A percentile compares a stretch with the other conserved stretches of the same genome.
Conservation (phyloP, 257 asterid genomes). For the Solanum lignicaule region DNA sequence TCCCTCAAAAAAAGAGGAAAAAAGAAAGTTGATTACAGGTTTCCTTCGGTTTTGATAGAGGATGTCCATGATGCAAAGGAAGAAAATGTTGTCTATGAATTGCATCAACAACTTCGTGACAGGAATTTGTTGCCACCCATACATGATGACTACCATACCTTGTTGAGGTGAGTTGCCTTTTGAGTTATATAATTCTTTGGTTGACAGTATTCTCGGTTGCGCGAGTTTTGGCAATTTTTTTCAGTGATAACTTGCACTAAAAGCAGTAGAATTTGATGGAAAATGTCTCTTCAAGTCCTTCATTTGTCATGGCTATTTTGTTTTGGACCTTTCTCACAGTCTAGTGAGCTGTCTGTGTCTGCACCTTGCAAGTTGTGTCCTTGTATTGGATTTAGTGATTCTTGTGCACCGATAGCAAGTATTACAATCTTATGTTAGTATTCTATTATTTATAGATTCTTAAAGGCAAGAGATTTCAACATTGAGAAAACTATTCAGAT, state of each 20-base stretch:
- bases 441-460: constrained; percentile 34
- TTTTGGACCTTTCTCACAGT: neutral
- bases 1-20: constrained; percentile 80
- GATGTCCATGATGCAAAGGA: constrained; percentile 76
- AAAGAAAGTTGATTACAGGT: constrained; percentile 76
- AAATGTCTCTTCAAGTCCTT: neutral
- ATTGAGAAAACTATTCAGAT: constrained; percentile 53
- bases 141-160: constrained; percentile 79
- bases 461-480: constrained; percentile 81
- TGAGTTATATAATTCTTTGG: neutral
- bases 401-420: neutral
- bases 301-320: neutral
- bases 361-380: neutral
- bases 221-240: neutral
- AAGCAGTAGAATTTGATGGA: neutral
- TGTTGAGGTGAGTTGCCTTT: constrained; percentile 51
- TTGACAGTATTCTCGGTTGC: neutral
- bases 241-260: neutral
- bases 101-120: constrained; percentile 57
- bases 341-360: neutral
- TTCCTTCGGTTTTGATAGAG: constrained; percentile 69
- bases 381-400: neutral
- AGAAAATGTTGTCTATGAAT: constrained; percentile 62
- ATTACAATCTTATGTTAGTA: neutral
- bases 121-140: constrained; percentile 61